Percentiles rank a stretch among this genome's conserved stretches.
Conservation (phyloP, 768 basidiomycete genomes). For the Boletus huronensis region DNA sequence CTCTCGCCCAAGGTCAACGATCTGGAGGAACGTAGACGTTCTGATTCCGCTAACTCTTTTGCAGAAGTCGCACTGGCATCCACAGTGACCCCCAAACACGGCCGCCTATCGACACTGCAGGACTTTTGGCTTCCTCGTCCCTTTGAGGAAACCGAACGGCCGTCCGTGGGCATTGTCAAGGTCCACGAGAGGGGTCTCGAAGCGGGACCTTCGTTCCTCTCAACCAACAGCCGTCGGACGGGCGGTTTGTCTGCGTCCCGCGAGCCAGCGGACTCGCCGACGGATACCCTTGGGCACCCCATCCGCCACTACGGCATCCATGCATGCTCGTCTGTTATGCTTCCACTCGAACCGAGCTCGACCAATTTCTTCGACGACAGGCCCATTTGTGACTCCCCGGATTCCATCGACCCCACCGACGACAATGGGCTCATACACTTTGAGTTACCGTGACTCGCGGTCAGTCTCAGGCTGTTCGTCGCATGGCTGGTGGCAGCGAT, state of each 20-base stretch:
- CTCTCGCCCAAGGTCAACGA: not conserved
- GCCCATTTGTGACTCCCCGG: slow-evolving; percentile 25
- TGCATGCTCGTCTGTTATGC: not conserved
- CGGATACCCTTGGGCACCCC: not conserved
- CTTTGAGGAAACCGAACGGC: slow-evolving; percentile 11
- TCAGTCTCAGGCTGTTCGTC: not conserved
- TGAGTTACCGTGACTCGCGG: not conserved
- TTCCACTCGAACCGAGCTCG: not conserved
- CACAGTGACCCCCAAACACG: not conserved
- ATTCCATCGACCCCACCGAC: slow-evolving; percentile 5
- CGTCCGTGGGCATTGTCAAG: not conserved
- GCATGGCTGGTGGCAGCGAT: not conserved
- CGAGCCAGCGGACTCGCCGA: not conserved
- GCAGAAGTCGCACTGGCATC: slow-evolving; percentile 21
- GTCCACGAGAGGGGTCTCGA: slow-evolving; percentile 22
- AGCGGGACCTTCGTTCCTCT: slow-evolving; percentile 4
- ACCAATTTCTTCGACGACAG: slow-evolving; percentile 6
- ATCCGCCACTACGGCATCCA: not conserved
- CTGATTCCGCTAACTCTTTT: slow-evolving; percentile 12
- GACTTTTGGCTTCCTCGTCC: slow-evolving; percentile 20
- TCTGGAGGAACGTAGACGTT: slow-evolving; percentile 2
- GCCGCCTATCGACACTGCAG: slow-evolving; percentile 14
- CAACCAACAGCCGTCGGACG: not conserved
- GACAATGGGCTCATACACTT: not conserved
- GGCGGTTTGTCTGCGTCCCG: not conserved